Percentiles rank a stretch among this genome's conserved stretches.
Conservation (phyloP, 768 basidiomycete genomes). For the Xerocomellus dryophilus region DNA sequence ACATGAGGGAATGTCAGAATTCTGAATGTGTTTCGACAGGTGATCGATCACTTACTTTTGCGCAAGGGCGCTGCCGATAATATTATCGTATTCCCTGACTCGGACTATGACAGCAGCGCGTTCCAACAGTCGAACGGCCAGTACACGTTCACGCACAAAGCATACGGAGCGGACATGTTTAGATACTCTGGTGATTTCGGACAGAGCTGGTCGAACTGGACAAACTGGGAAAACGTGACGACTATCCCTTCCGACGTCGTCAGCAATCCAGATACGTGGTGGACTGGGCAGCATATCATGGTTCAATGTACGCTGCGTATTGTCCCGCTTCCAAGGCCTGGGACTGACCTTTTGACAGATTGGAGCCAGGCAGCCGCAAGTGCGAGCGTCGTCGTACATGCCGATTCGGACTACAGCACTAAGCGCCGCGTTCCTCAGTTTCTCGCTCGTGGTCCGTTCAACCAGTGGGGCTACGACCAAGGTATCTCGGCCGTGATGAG, state of each 20-base stretch:
- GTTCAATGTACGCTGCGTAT: conserved; percentile 67
- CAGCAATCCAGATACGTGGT: conserved; percentile 49
- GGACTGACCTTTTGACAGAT: conserved; percentile 44
- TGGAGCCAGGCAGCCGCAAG: conserved; percentile 71
- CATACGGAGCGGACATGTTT: conserved; percentile 83
- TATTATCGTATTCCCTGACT: conserved; percentile 81
- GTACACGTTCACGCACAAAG: conserved; percentile 78
- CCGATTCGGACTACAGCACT: conserved; percentile 61
- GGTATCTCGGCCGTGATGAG: conserved; percentile 72
- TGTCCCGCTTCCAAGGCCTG: neutral
- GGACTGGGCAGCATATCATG: conserved; percentile 82
- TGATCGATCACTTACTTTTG: conserved; percentile 72
- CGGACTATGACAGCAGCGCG: conserved; percentile 68
- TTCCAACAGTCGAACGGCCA: conserved; percentile 58
- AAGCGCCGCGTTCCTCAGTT: conserved; percentile 82
- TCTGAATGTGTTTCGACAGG: conserved; percentile 34
- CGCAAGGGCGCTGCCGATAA: conserved; percentile 77
- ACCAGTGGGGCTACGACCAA: conserved; percentile 87
- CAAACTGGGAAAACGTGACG: conserved; percentile 70
- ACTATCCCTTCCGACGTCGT: conserved; percentile 61
- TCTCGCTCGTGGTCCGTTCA: conserved; percentile 85
- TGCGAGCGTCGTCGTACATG: conserved; percentile 67
- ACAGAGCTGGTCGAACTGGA: conserved; percentile 80
- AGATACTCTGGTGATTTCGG: conserved; percentile 88
- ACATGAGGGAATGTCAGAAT: neutral